phyloP scores from a whole-genome alignment of 108 stramenopile species.

The Fragilaria radians region DNA sequence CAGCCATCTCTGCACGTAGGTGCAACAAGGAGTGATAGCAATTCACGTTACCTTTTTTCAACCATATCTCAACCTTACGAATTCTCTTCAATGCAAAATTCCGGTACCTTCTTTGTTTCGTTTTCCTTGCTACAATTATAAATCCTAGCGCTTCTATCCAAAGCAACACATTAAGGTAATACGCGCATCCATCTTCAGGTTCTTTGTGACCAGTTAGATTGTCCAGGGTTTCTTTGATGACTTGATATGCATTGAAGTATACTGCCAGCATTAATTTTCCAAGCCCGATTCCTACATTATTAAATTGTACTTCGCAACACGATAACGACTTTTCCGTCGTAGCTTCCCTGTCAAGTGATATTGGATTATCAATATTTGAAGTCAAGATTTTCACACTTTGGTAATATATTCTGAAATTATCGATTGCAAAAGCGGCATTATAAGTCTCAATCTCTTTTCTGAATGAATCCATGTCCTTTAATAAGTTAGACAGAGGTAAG shows the following conservation, averaged over 20 bases:
- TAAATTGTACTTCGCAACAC: neutral
- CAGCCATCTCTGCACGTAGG: neutral
- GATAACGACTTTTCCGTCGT: neutral
- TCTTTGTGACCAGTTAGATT: neutral
- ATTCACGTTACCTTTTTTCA: neutral
- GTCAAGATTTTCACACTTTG: conserved; percentile 22
- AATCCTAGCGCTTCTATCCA: neutral
- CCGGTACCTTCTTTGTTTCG: neutral
- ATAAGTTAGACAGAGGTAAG: conserved; percentile 21
- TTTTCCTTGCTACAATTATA: neutral
- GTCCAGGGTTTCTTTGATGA: neutral
- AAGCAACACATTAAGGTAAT: neutral
- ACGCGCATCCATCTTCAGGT: neutral
- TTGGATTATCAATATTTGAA: conserved; percentile 14
- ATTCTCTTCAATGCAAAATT: neutral
- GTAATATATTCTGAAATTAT: conserved; percentile 9
- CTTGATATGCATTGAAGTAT: neutral
- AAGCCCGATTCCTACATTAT: neutral
- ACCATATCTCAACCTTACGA: neutral
- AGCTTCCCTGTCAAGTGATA: conserved; percentile 9
- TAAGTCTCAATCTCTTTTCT: conserved; percentile 13
- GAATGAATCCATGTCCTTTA: conserved; percentile 16
- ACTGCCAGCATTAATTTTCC: neutral
- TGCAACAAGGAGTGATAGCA: neutral
- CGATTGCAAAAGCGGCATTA: conserved; percentile 5